Evolutionary conservation across 139 green algal species (phyloP), one percentile per base, ranked within the genome.

Genomic region (Dunaliella sp.): DNA sequence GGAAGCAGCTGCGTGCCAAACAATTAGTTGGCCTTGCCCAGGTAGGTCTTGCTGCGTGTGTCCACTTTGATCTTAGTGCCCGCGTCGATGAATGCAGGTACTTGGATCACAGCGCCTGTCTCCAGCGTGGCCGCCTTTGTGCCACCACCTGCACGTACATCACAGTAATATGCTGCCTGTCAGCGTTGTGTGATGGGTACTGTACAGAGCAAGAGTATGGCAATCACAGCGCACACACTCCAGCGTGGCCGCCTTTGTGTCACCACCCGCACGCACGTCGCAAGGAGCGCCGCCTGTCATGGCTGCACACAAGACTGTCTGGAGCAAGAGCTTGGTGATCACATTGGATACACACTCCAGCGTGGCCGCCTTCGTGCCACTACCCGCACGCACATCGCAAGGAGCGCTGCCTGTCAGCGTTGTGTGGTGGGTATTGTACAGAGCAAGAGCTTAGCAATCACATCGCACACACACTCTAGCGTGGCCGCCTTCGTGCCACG

Each of bases 101-200:
- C 88, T 59, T 78, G 33, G 34, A 97, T 88, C 0, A 94, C 86
- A 0, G 95, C 95, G 3, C 95, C 95, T 26, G 95, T 97, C 90
- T 98, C 95, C 85, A 99, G 86, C 3, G 89, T 98, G 3, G 96
- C 96, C 0, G 93, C 90, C 92, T 99, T 99, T 89, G 83, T 95
- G 57, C 95, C 97, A 32, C 95, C 93, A 88, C 90, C 83, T 86
- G 86, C 81, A 84, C 1, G 36, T 65, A 16, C 57, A n/a, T n/a
- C n/a, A n/a, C n/a, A n/a, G n/a, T n/a, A n/a, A n/a, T n/a, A n/a
- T n/a, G n/a, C n/a, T n/a, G n/a, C n/a, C n/a, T n/a, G n/a, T n/a
- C n/a, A n/a, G n/a, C n/a, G n/a, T n/a, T n/a, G n/a, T n/a, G n/a
- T n/a, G n/a, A n/a, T n/a, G n/a, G n/a, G n/a, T n/a, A n/a, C n/a